Evolutionary conservation across 1,284 basidiomycete genomes (phyloP).

Genomic region (Ustilago nuda): DNA sequence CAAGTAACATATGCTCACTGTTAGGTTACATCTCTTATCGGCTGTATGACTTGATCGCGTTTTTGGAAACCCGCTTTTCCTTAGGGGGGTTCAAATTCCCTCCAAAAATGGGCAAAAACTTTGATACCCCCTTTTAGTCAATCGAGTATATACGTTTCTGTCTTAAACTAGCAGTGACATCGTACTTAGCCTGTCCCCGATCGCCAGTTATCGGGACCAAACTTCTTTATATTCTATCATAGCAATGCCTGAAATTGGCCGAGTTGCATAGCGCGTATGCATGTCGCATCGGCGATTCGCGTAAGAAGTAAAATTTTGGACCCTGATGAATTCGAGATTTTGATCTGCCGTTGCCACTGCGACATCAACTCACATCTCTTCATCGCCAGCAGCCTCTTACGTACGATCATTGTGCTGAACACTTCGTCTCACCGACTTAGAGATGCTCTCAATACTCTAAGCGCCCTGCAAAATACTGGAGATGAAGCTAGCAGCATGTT

Average conservation of each 20-base stretch:
- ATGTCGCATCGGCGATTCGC: background rate
- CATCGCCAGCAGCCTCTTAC: background rate
- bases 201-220: no score
- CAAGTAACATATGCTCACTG: no score
- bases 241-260: background rate
- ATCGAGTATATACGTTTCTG: no score
- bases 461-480: background rate
- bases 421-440: background rate
- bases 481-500: constrained; percentile 33
- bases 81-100: no score
- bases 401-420: background rate
- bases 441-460: background rate
- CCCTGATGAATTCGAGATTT: background rate
- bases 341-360: background rate
- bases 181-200: no score
- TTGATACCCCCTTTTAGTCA: no score
- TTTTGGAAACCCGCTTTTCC: no score
- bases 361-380: background rate
- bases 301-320: background rate
- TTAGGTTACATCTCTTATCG: no score
- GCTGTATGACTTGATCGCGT: no score
- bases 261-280: background rate
- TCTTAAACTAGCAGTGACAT: no score
- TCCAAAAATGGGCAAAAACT: no score
- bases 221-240: no score